These are phyloP conservation scores for Bipolaris bicolor DNA, from an alignment of 2,329 filamentous ascomycete genomes.

Conservation along the genomic window DNA sequence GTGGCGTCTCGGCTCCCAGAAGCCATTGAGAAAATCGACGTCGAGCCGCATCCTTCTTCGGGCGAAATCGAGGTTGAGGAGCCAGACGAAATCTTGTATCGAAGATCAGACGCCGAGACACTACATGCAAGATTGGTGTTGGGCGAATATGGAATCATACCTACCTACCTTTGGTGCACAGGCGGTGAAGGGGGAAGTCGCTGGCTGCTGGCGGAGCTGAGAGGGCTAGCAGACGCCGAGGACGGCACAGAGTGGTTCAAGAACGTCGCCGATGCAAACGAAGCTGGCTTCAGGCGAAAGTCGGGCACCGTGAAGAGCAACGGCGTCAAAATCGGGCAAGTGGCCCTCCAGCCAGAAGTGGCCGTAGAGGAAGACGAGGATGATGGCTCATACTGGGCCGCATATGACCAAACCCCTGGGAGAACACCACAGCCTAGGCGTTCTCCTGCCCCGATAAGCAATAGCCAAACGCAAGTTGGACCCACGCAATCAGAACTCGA, in stretches of 20 bases:
- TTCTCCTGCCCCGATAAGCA: slow-evolving; percentile 64
- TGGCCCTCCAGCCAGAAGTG: slow-evolving; percentile 19
- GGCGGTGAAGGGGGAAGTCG: slow-evolving; percentile 68
- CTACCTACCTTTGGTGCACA: slow-evolving; percentile 73
- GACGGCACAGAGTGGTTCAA: slow-evolving; percentile 65
- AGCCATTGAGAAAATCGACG: slow-evolving; percentile 65
- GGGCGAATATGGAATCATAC: slow-evolving; percentile 65
- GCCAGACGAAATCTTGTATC: slow-evolving; percentile 65
- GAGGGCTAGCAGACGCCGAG: slow-evolving; percentile 60
- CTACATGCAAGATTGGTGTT: slow-evolving; percentile 71
- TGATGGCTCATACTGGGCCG: slow-evolving; percentile 83
- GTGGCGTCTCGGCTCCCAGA: slow-evolving; percentile 65
- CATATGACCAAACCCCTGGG: slow-evolving; percentile 69
- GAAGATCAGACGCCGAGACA: slow-evolving; percentile 76
- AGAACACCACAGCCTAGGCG: slow-evolving; percentile 56
- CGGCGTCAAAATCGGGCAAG: slow-evolving; percentile 17
- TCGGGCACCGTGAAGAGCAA: slow-evolving; percentile 26
- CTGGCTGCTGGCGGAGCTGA: slow-evolving; percentile 76
- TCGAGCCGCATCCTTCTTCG: slow-evolving; percentile 82
- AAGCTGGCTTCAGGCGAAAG: slow-evolving; percentile 48
- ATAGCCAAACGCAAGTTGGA: slow-evolving; percentile 45
- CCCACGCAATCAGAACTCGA: slow-evolving; percentile 64
- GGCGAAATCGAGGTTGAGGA: slow-evolving; percentile 81
- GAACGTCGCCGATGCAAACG: slow-evolving; percentile 67
- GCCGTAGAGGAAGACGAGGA: slow-evolving; percentile 60